A percentile compares a stretch with the other conserved stretches of the same genome.
Conservation (phyloP, 2,329 filamentous ascomycete genomes). For the Trichoderma endophyticum region DNA sequence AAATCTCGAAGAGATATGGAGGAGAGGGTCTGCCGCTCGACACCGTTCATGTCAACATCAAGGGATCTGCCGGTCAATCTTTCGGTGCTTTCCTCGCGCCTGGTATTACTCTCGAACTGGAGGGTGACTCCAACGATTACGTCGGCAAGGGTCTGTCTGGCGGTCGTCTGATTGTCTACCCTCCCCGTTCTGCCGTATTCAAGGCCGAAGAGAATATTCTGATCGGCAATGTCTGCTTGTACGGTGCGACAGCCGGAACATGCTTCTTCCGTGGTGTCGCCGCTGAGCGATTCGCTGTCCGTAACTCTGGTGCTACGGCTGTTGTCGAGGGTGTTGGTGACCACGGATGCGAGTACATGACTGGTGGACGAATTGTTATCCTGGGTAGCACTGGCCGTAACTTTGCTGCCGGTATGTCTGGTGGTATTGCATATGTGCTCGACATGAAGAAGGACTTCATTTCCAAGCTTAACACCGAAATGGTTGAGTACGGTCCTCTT, state of each 20-base stretch:
- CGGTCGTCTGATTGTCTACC: constrained; percentile 89
- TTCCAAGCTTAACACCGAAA: constrained; percentile 92
- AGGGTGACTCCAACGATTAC: constrained; percentile 95
- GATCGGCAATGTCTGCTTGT: constrained; percentile 91
- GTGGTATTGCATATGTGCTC: constrained; percentile 91
- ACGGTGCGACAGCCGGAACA: constrained; percentile 84
- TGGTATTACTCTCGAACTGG: constrained; percentile 89
- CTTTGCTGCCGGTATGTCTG: constrained; percentile 98
- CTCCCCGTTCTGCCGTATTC: constrained; percentile 83
- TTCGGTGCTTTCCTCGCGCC: constrained; percentile 93
- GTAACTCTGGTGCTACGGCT: constrained; percentile 94
- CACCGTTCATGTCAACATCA: constrained; percentile 93
- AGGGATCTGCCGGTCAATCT: constrained; percentile 93
- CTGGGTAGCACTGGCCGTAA: constrained; percentile 90
- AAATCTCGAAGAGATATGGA: constrained; percentile 89
- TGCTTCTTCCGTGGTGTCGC: constrained; percentile 97
- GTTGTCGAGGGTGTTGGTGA: constrained; percentile 96
- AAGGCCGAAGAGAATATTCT: constrained; percentile 96
- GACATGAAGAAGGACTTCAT: constrained; percentile 88
- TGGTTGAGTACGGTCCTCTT: constrained; percentile 85
- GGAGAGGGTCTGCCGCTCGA: constrained; percentile 86
- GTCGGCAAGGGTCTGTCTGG: constrained; percentile 95
- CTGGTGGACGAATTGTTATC: constrained; percentile 83
- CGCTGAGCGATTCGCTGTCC: constrained; percentile 92
- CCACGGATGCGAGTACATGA: constrained; percentile 99